These are phyloP conservation scores for Cladosporium oxysporum DNA, from an alignment of 2,329 filamentous ascomycete species.

Conservation along the genomic window DNA sequence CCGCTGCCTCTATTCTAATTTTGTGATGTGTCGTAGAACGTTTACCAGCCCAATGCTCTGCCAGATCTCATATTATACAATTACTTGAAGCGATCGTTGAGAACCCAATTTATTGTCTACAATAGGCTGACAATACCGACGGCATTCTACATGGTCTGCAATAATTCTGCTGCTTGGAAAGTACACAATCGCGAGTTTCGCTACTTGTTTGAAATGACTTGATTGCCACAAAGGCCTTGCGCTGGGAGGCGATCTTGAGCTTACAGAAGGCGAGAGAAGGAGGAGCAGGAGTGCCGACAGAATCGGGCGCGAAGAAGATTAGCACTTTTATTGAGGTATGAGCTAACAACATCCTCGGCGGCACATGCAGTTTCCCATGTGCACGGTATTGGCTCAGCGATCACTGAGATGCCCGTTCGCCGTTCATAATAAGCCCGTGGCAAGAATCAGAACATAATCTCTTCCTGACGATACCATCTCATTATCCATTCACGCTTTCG, in stretches of 20 bases:
- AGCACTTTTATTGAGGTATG: background rate
- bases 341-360: background rate
- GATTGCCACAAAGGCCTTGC: background rate
- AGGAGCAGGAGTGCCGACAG: constrained; percentile 18
- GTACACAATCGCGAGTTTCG: background rate
- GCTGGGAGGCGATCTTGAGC: constrained; percentile 11
- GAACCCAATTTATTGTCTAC: background rate
- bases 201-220: background rate
- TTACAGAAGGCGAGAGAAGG: constrained; percentile 4
- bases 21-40: background rate
- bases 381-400: background rate
- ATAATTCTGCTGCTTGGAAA: background rate
- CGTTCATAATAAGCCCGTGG: background rate
- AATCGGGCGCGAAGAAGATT: background rate
- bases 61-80: background rate
- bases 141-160: background rate
- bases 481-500: background rate
- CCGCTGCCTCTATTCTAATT: background rate
- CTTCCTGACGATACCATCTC: background rate
- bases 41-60: background rate
- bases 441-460: background rate
- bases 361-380: background rate
- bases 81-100: background rate
- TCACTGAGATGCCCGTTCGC: background rate
- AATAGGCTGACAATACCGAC: background rate